Evolutionary conservation across 108 stramenopile genomes (phyloP).

Genomic region (Epithemia pelagica): DNA sequence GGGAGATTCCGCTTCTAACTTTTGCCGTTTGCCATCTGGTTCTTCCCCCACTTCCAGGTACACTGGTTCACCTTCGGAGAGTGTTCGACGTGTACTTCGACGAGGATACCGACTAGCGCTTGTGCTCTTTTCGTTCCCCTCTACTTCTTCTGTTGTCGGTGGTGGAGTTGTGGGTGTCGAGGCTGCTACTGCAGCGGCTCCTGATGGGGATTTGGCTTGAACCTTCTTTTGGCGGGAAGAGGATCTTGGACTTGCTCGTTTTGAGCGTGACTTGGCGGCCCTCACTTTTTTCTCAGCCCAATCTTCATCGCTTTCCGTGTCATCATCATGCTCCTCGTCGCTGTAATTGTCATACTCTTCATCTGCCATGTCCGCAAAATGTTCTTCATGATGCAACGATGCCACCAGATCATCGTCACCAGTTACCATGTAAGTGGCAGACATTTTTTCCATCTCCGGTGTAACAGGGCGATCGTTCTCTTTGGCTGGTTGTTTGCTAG

Average conservation of each 20-base stretch:
- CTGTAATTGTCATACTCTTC: not conserved
- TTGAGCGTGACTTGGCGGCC: not conserved
- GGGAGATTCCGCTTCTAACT: not conserved
- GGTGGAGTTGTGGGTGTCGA: too few relatives aligned
- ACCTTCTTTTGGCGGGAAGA: not conserved
- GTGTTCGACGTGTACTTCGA: not conserved
- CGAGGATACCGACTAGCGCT: not conserved
- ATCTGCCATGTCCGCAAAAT: not conserved
- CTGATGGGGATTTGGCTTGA: not conserved
- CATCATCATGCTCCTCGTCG: not conserved
- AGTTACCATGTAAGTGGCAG: not conserved
- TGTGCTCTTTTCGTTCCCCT: too few relatives aligned
- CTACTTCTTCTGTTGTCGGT: too few relatives aligned
- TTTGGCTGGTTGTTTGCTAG: not conserved
- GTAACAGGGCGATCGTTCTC: not conserved
- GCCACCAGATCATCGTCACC: not conserved
- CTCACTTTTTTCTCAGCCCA: not conserved
- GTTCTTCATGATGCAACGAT: not conserved
- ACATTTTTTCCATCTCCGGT: slow-evolving; percentile 3
- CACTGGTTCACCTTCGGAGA: not conserved
- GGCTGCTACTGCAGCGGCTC: too few relatives aligned
- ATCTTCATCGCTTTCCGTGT: not conserved
- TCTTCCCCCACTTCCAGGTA: not conserved
- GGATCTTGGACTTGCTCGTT: too few relatives aligned
- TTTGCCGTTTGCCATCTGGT: not conserved